Base-by-base conservation (phyloP, 2,329 filamentous ascomycete genomes). In the Nothophoma quercina region DNA sequence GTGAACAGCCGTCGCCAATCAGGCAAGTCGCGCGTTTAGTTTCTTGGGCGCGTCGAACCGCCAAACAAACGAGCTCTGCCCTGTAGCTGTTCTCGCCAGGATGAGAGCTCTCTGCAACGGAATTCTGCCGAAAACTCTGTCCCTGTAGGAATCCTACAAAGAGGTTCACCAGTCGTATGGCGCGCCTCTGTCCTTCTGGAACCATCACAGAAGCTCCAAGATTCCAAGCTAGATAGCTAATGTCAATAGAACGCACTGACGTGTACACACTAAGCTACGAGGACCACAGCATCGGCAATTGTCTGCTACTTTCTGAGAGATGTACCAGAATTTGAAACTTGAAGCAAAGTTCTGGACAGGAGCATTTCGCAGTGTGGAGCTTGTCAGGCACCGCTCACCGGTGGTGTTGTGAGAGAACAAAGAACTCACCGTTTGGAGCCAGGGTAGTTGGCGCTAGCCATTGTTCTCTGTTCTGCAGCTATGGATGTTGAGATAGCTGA, bases 1-100 rank as follows among this genome's bases (percentile, higher is more conserved):
- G 41, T 46, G 48, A 51, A 32, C 18, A 34, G 41, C n/a, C 13
- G 26, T 39, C 34, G 21, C 47, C 47, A 51, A 44, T 39, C 41
- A 51, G 45, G 23, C 45, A 34, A 22, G 29, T 34, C 35, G 22
- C 29, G 45, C 36, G 16, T 35, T 41, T 34, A 28, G 21, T 26
- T 26, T 36, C 34, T 40, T 28, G 25, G 21, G 21, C 44, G 44
- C 35, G 36, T 34, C 28, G 22, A 33, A 30, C 19, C 34, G 26
- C 48, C 13, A 19, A 32, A 26, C 47, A 44, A 22, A 34, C 29
- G 30, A 30, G 28, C 34, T 34, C 12, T 44, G 40, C 41, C 48
- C 41, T 23, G 48, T 35, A 45, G 41, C 28, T 21, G 29, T 46
- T 36, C 19, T 26, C n/a, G 32, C 21, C 47, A 39, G 40, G 40